phyloP scores from a whole-genome alignment of 805 yeast genomes.

The Candida hispaniensis region DNA sequence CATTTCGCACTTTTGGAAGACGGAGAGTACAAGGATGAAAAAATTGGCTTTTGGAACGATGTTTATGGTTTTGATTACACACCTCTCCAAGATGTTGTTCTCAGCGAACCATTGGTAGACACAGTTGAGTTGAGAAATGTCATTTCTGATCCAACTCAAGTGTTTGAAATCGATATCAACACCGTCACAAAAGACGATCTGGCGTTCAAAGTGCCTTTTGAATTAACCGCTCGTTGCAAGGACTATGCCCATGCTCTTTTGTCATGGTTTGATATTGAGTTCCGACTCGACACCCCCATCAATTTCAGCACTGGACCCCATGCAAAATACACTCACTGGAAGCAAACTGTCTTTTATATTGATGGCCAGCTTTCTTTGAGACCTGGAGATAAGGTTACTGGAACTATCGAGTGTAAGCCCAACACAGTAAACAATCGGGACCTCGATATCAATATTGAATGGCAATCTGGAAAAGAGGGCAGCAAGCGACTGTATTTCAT shows the following conservation, averaged over 20 bases:
- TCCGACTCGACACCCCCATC: constrained; percentile 45
- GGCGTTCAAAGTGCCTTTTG: constrained; percentile 61
- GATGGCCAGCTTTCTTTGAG: constrained; percentile 67
- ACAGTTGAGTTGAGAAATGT: constrained; percentile 74
- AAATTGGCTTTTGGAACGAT: constrained; percentile 88
- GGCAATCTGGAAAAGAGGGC: constrained; percentile 31
- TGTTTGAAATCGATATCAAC: constrained; percentile 79
- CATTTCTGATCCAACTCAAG: constrained; percentile 56
- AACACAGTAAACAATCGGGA: constrained; percentile 76
- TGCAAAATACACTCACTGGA: constrained; percentile 95
- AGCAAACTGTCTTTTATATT: constrained; percentile 90
- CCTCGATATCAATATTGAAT: constrained; percentile 65
- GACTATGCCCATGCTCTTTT: constrained; percentile 82
- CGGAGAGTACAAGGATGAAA: constrained; percentile 81
- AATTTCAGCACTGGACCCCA: constrained; percentile 90
- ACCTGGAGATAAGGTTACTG: constrained; percentile 64
- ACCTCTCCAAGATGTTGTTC: constrained; percentile 77
- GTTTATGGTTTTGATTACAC: constrained; percentile 95
- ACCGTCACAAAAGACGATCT: constrained; percentile 77
- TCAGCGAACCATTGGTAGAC: constrained; percentile 92
- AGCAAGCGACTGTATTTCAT: constrained; percentile 14
- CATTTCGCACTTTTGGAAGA: constrained; percentile 90
- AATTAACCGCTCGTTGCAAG: constrained; percentile 59
- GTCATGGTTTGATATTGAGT: constrained; percentile 91
- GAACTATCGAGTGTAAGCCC: constrained; percentile 67